Base-by-base conservation (phyloP, 768 basidiomycete species). In the Amanita subjunquillea region DNA sequence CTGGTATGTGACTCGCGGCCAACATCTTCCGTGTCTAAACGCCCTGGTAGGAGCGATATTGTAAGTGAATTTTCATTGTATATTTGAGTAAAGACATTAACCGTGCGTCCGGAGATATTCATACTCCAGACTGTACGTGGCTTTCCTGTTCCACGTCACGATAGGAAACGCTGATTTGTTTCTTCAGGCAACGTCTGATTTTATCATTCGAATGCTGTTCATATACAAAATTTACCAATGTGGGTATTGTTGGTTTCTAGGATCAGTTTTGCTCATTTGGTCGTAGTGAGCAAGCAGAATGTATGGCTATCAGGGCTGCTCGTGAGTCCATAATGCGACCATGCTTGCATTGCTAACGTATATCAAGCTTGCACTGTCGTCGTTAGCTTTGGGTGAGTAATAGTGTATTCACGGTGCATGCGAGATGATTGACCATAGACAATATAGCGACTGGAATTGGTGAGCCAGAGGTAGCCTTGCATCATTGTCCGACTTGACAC, bases 101-200 rank as follows among this genome's bases (percentile, higher is more conserved):
- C 23, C 51, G 20, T 22, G 17, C 17, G 48, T 42, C 50, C 3
- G 20, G 41, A 82, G 79, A 63, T 76, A 13, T 78, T 80, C 61
- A 77, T 79, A 4, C 63, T 72, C 0, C 66, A 75, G 4, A 83
- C 80, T 9, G 79, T 80, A 54, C 66, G 75, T 57, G 48, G 29
- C 25, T 13, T 51, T 29, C 34, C 22, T 12, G 15, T 46, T 10
- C 6, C 52, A n/a, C 39, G 6, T 38, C 36, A 20, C 20, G 12
- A 42, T 30, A 17, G 17, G 17, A 17, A 17, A 17, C 17, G 17
- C 17, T 17, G 17, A 17, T 17, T 17, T 17, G 17, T 17, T 17
- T 17, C 17, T 17, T 17, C 17, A 17, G 17, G 17, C 17, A 17
- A 17, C 17, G 17, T 17, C 17, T 17, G 17, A 17, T 17, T 17